These are phyloP conservation scores for Triticum monococcum DNA, from an alignment of 176 grass and related monocot species.

Conservation along the genomic window DNA sequence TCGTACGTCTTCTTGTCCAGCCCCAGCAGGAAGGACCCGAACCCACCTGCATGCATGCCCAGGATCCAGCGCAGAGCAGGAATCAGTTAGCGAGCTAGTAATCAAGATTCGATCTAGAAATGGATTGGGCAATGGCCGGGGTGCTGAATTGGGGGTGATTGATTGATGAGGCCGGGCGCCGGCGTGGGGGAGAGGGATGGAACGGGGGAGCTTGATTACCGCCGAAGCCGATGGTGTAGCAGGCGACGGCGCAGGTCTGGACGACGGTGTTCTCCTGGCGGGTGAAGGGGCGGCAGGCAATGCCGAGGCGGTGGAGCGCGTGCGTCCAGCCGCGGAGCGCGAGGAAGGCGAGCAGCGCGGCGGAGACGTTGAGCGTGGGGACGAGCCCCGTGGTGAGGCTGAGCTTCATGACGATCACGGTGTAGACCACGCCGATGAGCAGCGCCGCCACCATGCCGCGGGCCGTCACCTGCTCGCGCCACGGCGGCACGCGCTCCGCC, in stretches of 20 bases:
- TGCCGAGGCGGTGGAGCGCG: slow-evolving; percentile 57
- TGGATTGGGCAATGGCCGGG: too few relatives aligned
- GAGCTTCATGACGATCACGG: slow-evolving; percentile 93
- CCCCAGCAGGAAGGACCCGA: slow-evolving; percentile 86
- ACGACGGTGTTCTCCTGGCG: slow-evolving; percentile 98
- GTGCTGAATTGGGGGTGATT: not conserved
- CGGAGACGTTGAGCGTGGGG: slow-evolving; percentile 92
- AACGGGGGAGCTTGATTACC: slow-evolving; percentile 26
- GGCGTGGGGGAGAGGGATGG: not conserved
- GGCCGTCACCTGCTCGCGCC: slow-evolving; percentile 72
- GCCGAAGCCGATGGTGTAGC: slow-evolving; percentile 87
- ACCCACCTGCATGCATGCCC: slow-evolving; percentile 60
- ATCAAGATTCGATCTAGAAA: not conserved
- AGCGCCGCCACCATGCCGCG: slow-evolving; percentile 70
- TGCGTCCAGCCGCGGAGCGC: slow-evolving; percentile 75
- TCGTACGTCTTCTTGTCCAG: slow-evolving; percentile 95
- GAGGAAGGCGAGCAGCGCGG: slow-evolving; percentile 91
- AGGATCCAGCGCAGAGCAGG: not conserved
- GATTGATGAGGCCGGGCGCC: too few relatives aligned
- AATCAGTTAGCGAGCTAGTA: not conserved
- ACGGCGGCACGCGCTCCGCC: slow-evolving; percentile 64
- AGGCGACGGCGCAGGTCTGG: slow-evolving; percentile 88
- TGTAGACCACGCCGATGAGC: slow-evolving; percentile 77
- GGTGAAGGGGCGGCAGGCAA: slow-evolving; percentile 73
- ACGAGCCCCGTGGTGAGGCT: slow-evolving; percentile 84